Evolutionary conservation across 2,329 filamentous ascomycete species (phyloP), one percentile per base, ranked within the genome.

Genomic region (Alternaria rosae): DNA sequence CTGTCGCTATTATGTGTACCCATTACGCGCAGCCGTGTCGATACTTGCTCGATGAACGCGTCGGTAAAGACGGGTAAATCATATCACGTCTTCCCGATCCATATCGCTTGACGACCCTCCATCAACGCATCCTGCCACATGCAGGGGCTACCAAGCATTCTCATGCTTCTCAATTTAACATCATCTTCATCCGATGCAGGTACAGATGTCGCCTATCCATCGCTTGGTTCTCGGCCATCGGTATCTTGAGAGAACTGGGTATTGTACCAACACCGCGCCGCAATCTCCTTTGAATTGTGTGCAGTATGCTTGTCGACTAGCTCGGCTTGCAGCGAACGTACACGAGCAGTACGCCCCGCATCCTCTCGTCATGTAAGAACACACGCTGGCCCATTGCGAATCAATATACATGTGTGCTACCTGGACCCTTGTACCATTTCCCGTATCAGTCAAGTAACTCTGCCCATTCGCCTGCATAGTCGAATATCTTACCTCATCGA

Each of bases 121-220:
- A 50, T 50, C 26, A 35, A 50, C 28, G 28, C 54, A 54, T 57
- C 23, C 58, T 65, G 54, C 55, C 42, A 41, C 43, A 57, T 61
- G 62, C 64, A 65, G 64, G 62, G 64, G 61, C 32, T 30, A 52
- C 52, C 55, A 52, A 28, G 57, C 20, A 43, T 41, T 10, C 51
- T 53, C 54, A 26, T 58, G 38, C 41, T 38, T 56, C 43, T 44
- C 54, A 59, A 66, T 60, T 32, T 59, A 57, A 48, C 38, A 23
- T 57, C 50, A 30, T 45, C 54, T 61, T 54, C 57, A 53, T 32
- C 53, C 38, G 44, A 66, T 64, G 66, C 66, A 66, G 66, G 66
- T 68, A 68, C 66, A 56, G 41, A 30, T 54, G 41, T 43, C 50
- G 28, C 21, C 53, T 20, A 42, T 20, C 9, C n/a, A 23, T 53